Base-by-base conservation (phyloP, 352 stramenopile species). In the Globisporangium okanoganense region DNA sequence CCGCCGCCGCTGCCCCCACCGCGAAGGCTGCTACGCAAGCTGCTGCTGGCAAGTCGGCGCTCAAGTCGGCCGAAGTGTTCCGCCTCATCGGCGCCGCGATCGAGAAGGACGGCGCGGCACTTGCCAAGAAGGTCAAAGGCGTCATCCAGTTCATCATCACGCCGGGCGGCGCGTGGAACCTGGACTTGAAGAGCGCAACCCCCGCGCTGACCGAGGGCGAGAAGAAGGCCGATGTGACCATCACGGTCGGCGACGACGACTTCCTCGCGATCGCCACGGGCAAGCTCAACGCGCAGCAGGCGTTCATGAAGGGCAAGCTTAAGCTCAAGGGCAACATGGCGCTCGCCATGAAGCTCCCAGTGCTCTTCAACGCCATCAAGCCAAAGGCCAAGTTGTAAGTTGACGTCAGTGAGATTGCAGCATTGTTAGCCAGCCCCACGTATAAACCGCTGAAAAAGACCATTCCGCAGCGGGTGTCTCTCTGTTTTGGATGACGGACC, bases 251-350 rank as follows among this genome's bases (percentile, higher is more conserved):
- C 31, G 85, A 92, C 60, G 78, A 78, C 48, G 82, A 94, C 78
- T 92, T 94, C 65, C 75, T 94, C 24, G 78, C 76, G 3, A 90
- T 94, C 52, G 83, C 83, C 33, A 76, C 76, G 58, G 85, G 85
- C 61, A 96, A 97, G 62, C 75, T 98, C 25, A 97, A 97, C 64
- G 80, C 94, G 22, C 94, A 98, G 67, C 55, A 80, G 79, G 94
- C 94, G n/a, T 98, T 98, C 70, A 96, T 98, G 89, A 96, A 97
- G 81, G 90, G 91, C 60, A 97, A 97, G 69, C 76, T 98, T 52
- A 98, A 98, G 70, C 85, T 98, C 51, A 97, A 98, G 76, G 94
- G 94, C 57, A 98, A 98, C 66, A 98, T 98, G 94, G 80, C 78
- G 57, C 78, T 98, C 36, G 94, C 94, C 29, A 97, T 97, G 88